phyloP scores from a whole-genome alignment of 805 yeast genomes.

The Lipomyces chichibuensis region DNA sequence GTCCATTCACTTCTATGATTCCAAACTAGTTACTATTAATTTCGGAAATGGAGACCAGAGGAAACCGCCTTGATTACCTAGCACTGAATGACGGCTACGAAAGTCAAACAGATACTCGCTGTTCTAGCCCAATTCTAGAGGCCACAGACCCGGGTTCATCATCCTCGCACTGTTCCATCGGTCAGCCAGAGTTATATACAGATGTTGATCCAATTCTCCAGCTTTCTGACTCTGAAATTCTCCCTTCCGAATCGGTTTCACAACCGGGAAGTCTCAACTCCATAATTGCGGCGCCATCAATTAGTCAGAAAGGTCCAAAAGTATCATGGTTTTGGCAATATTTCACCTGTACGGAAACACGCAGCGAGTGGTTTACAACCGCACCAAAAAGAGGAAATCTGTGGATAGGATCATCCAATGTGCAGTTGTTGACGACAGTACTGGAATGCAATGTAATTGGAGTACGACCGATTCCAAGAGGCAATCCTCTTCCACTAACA shows the following conservation, averaged over 20 bases:
- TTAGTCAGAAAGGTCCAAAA: constrained; percentile 1
- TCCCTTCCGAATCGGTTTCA: constrained; percentile 3
- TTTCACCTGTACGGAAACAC: not conserved
- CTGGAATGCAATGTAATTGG: no score
- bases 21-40: not conserved
- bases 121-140: constrained; percentile 4
- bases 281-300: not conserved
- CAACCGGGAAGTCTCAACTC: constrained; percentile 1
- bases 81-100: constrained; percentile 7
- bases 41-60: constrained; percentile 7
- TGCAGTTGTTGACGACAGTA: no score
- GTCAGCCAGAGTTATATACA: not conserved
- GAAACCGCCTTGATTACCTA: constrained; percentile 3
- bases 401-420: no score
- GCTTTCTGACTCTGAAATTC: constrained; percentile 5
- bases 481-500: no score
- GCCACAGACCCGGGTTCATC: constrained; percentile 5
- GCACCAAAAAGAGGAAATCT: no score
- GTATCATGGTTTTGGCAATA: constrained; percentile 4
- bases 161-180: not conserved
- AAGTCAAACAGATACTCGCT: not conserved
- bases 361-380: no score
- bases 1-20: no score
- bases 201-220: constrained; percentile 1
- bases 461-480: no score